A percentile compares a stretch with the other conserved stretches of the same genome.
Evolutionary conservation across 2,329 filamentous ascomycete species (phyloP).

Genomic region (Penicillium psychrosexuale): DNA sequence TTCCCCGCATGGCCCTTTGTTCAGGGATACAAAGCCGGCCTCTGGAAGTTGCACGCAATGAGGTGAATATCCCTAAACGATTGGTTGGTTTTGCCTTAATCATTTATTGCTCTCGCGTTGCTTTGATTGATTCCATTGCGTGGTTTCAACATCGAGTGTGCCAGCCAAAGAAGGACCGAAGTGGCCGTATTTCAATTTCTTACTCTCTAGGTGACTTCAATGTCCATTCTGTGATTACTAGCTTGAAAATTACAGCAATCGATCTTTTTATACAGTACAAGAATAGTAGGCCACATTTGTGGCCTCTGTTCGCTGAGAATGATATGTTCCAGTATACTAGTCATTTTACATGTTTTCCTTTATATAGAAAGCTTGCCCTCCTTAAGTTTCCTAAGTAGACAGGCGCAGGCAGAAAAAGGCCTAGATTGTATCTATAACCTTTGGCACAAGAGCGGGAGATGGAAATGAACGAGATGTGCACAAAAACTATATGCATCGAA

Average conservation of each 20-base stretch:
- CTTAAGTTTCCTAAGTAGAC: no score
- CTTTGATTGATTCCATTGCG: slow-evolving; percentile 11
- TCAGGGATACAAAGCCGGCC: background rate
- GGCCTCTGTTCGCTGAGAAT: no score
- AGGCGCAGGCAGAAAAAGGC: no score
- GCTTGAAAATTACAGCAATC: no score
- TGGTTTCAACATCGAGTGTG: background rate
- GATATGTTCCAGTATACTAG: no score
- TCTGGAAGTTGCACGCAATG: background rate
- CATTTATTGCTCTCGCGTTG: slow-evolving; percentile 6
- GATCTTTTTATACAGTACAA: no score
- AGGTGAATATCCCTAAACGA: slow-evolving; percentile 9
- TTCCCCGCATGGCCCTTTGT: background rate
- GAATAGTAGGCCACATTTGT: no score
- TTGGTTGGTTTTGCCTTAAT: slow-evolving; percentile 7
- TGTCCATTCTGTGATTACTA: background rate
- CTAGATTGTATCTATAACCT: no score
- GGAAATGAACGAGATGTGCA: background rate
- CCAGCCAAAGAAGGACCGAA: background rate
- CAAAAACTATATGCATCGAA: background rate
- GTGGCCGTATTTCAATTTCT: background rate
- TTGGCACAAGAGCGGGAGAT: background rate
- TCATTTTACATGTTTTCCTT: no score
- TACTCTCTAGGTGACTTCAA: background rate
- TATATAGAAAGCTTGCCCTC: no score